Base-by-base conservation (phyloP, 108 stramenopile genomes). In the Discostella stelligeroides region DNA sequence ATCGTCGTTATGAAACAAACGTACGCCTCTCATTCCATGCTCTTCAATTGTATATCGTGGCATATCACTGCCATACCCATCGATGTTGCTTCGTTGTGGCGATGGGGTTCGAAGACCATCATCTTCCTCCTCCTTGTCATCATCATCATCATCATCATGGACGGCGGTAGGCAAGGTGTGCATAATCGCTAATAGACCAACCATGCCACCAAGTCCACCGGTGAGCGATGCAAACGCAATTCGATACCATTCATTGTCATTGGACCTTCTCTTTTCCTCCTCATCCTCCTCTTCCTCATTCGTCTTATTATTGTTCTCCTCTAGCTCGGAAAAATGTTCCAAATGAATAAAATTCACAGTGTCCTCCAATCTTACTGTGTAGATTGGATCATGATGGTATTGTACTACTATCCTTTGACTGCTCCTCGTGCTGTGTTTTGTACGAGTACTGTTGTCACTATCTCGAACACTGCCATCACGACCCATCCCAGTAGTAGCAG, bases 11-110 rank as follows among this genome's bases (percentile, higher is more conserved):
- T 29, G 25, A 24, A 55, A 55, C 54, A 55, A 55, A 24, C 54
- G 28, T 25, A 27, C 28, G 1, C 54, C 54, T 6, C 15, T 55
- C 54, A 55, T 55, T 29, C 54, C 54, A 55, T 55, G 54, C 27
- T 55, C 54, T 15, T 29, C 15, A 29, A 29, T 12, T 27, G 54
- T 29, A 55, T 55, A 30, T 14, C 7, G 54, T 29, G 49, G 49
- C 49, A 50, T 24, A 2, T 50, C 49, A 34, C 6, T 5, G 18
- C 20, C 49, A 1, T 50, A 15, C 21, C 17, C 49, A 20, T 20
- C 1, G 21, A 18, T 18, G 20, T 24, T 20, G 21, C 21, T 24
- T 20, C 24, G 18, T 20, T 15, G 24, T 8, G 49, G 17, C 49
- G 49, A 50, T 4, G 49, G 49, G 7, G 49, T 50, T 24, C 1